Conservation (phyloP, 2,329 filamentous ascomycete genomes). For the Alternaria solani region DNA sequence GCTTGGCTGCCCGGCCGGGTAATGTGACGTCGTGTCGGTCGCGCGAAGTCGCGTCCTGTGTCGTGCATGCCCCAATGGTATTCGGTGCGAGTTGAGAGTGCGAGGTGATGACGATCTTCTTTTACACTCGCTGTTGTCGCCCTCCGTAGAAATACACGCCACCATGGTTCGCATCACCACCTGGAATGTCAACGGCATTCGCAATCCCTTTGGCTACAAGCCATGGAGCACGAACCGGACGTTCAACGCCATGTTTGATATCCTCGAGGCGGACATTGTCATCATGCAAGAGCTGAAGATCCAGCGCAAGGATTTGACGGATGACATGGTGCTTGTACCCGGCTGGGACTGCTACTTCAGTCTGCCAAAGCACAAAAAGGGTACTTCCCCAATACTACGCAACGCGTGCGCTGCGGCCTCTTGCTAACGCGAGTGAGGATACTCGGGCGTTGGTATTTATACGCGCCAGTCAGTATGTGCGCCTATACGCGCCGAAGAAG, state of each 20-base stretch:
- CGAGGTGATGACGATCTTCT: conserved; percentile 15
- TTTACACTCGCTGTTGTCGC: conserved; percentile 12
- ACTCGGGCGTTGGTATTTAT: conserved; percentile 95
- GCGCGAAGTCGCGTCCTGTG: conserved; percentile 18
- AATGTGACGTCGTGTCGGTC: conserved; percentile 37
- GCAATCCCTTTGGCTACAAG: conserved; percentile 63
- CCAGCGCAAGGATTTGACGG: conserved; percentile 85
- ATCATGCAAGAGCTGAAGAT: conserved; percentile 98
- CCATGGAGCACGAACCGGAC: conserved; percentile 59
- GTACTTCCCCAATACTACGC: conserved; percentile 52
- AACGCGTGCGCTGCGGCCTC: conserved; percentile 4
- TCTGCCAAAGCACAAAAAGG: conserved; percentile 91
- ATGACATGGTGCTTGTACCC: conserved; percentile 94
- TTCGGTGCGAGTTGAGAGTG: neutral
- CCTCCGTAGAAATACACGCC: conserved; percentile 6
- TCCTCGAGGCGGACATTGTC: conserved; percentile 89
- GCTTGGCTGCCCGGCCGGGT: conserved; percentile 15
- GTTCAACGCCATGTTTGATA: conserved; percentile 84
- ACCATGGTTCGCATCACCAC: conserved; percentile 76
- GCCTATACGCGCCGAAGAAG: conserved; percentile 91
- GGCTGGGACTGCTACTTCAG: conserved; percentile 98
- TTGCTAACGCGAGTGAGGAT: conserved; percentile 65
- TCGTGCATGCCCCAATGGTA: neutral
- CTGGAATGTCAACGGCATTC: conserved; percentile 64
- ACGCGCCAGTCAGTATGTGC: conserved; percentile 85